Evolutionary conservation across 129 eudicot species (phyloP), one percentile per base, ranked within the genome.

Genomic region (Escallonia rubra): DNA sequence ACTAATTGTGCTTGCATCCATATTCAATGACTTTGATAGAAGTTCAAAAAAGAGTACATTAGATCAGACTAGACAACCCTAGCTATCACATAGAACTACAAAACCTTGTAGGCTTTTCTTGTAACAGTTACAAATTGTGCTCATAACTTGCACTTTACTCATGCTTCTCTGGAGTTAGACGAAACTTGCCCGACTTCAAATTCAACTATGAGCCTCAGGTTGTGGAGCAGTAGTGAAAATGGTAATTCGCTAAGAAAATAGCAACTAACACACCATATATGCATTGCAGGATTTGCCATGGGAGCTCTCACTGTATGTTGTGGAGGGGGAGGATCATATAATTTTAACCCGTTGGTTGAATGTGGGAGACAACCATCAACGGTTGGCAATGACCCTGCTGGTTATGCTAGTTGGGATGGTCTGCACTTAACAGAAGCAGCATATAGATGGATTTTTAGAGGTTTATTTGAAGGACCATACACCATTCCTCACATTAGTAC

Each of bases 251-350:
- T 23, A 23, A 23, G 34, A 23, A 23, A 23, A 23, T 23, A 23
- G 34, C 34, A 23, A 23, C 34, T 23, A 23, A 23, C 34, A 23
- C 34, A 23, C 34, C 34, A 23, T 23, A 23, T 23, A 23, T 23
- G n/a, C 34, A 50, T 43, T 60, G 60, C 77, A 89, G 93, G 96
- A 65, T 72, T 88, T 11, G 5, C 41, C 13, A 79, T 78, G 34
- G 86, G 83, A 45, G 85, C 63, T 10, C 63, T 86, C 38, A 73
- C 16, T 55, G 87, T 90, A 12, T 89, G 93, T 61, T 89, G 96
- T 57, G 93, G 96, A 78, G 93, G 90, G 10, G 96, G 96, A 58
- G 96, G 96, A 41, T 80, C 90, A 4, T 89, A 78, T 77, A 89
- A 89, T 55, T 89, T 83, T 72, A 89, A 89, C 47, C 58, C 68